Evolutionary conservation across 1,139 yeast genomes (phyloP).

Genomic region (Tardiomyces digboiensis): DNA sequence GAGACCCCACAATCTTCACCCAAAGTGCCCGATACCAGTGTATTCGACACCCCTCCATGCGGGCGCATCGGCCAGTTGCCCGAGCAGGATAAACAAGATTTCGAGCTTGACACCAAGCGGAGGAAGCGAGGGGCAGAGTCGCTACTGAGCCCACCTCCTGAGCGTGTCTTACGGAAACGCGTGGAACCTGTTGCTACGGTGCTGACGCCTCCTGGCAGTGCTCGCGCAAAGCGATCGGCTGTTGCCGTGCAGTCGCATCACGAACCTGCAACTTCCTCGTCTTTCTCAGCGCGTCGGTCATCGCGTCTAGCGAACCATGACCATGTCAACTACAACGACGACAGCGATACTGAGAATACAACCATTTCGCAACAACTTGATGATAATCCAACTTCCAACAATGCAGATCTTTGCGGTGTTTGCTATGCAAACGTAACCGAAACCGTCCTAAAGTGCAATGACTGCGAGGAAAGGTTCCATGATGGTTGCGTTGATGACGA

Average conservation of each 20-base stretch:
- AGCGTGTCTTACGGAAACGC: background rate
- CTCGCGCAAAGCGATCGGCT: too few relatives aligned
- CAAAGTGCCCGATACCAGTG: background rate
- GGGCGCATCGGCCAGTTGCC: too few relatives aligned
- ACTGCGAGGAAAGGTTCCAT: slow-evolving; percentile 65
- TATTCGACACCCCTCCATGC: background rate
- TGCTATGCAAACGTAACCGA: slow-evolving; percentile 37
- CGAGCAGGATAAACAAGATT: slow-evolving; percentile 1
- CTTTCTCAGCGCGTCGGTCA: background rate
- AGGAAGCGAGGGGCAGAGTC: slow-evolving; percentile 1
- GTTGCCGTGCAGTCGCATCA: too few relatives aligned
- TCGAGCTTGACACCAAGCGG: background rate
- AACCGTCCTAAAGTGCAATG: slow-evolving; percentile 18
- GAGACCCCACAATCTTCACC: slow-evolving; percentile 6
- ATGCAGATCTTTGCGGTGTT: slow-evolving; percentile 42
- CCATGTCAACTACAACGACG: slow-evolving; percentile 4
- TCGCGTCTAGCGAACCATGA: background rate
- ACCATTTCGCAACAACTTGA: background rate
- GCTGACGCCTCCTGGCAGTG: too few relatives aligned
- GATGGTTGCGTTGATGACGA: slow-evolving; percentile 40
- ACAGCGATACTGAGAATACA: slow-evolving; percentile 2
- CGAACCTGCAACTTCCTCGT: background rate
- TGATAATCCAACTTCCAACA: slow-evolving; percentile 31
- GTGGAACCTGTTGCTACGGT: too few relatives aligned
- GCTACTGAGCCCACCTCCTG: background rate